These are phyloP conservation scores for Phaeosphaeriaceae sp. DNA, from an alignment of 2,329 filamentous ascomycete species.

Conservation along the genomic window DNA sequence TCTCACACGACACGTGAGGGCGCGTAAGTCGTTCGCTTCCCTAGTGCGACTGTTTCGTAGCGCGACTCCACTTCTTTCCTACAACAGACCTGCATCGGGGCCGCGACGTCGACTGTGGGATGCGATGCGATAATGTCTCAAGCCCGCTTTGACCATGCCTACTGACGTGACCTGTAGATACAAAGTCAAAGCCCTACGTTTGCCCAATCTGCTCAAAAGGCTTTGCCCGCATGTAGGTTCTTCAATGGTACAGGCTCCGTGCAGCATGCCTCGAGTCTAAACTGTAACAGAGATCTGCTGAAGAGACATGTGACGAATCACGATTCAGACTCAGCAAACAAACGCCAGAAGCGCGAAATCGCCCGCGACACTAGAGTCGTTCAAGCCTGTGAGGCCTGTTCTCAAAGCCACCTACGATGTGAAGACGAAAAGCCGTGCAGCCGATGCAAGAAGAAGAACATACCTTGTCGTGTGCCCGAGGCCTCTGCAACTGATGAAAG, in stretches of 20 bases:
- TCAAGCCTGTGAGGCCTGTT: slow-evolving; percentile 61
- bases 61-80: neutral
- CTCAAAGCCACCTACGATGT: slow-evolving; percentile 60
- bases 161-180: slow-evolving; percentile 34
- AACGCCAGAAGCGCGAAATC: slow-evolving; percentile 33
- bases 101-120: neutral
- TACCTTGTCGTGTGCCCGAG: slow-evolving; percentile 49
- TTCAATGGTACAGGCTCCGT: neutral
- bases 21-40: slow-evolving; percentile 43
- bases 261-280: slow-evolving; percentile 5
- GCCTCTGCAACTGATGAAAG: slow-evolving; percentile 15
- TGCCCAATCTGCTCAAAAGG: slow-evolving; percentile 56
- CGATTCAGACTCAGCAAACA: slow-evolving; percentile 43
- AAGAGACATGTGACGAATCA: slow-evolving; percentile 59
- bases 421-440: slow-evolving; percentile 63
- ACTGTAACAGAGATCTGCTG: slow-evolving; percentile 52
- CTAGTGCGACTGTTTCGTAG: neutral
- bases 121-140: neutral
- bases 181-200: slow-evolving; percentile 54
- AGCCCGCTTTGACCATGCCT: neutral
- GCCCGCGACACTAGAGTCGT: slow-evolving; percentile 36
- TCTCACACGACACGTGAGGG: slow-evolving; percentile 61
- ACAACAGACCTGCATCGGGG: neutral
- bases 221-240: slow-evolving; percentile 53
- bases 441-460: slow-evolving; percentile 58